Base-by-base conservation (phyloP, 208 protist genomes). In the Herpetomonas samuelpessoai region DNA sequence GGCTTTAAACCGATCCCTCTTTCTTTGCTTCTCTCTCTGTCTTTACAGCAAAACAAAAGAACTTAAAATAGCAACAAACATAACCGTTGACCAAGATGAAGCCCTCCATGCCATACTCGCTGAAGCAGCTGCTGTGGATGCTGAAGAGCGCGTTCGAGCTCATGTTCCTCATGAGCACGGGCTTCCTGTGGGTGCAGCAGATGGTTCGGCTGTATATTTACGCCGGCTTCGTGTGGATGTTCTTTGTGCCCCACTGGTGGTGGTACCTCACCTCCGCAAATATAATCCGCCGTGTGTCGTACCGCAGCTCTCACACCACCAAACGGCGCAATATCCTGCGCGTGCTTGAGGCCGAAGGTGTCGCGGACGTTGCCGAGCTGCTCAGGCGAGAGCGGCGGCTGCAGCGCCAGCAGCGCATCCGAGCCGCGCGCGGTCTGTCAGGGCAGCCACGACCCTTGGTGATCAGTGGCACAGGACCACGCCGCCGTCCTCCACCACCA, bases 181-280 rank as follows among this genome's bases (percentile, higher is more conserved):
- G 79, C 25, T 51, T 83, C n/a, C 27, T 71, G 38, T 89, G 82
- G 79, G 57, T 89, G 19, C 0, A 65, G 45, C 68, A 82, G 60
- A 81, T 81, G 79, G 22, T 83, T 12, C 82, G 82, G 0, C 56
- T 83, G 22, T 75, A 81, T 35, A 57, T 65, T 21, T 89, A 74
- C 31, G 71, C 56, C 25, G 61, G 48, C 3, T 71, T 60, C 18
- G 65, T 78, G 4, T 62, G 49, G 45, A 28, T 68, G 3, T 83
- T 66, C 61, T 86, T 86, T 26, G 30, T 89, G 9, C 73, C 79
- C n/a, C 75, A 80, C 50, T 65, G 70, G 47, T 76, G 61, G 78
- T 89, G 82, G 79, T 89, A 89, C 65, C 54, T 88, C 18, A 80
- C 75, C 28, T 88, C 82, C 1, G 50, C 78, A 9, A 83, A 79